Percentiles rank a stretch among this genome's conserved stretches.
These are phyloP conservation scores for Crithidia acanthocephali DNA, from an alignment of 208 protist species.

Conservation along the genomic window DNA sequence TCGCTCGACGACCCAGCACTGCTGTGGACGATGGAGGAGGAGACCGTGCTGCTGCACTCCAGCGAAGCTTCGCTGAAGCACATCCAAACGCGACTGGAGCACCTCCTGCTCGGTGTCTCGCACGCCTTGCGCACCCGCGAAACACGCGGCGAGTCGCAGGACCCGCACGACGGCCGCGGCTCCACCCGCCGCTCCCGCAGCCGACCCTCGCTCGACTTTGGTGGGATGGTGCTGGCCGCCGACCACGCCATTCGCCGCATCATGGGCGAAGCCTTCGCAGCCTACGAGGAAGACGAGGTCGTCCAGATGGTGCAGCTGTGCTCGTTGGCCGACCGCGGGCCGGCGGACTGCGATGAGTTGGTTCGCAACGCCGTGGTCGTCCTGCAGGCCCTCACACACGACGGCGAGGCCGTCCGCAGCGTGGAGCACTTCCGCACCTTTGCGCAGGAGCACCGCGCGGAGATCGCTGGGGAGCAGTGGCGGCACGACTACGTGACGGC, in stretches of 20 bases:
- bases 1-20: slow-evolving; percentile 1
- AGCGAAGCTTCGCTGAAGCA: slow-evolving; percentile 22
- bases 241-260: slow-evolving; percentile 21
- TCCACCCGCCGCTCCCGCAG: neutral
- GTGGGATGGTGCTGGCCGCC: slow-evolving; percentile 14
- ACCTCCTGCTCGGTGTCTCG: slow-evolving; percentile 23
- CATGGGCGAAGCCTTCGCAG: slow-evolving; percentile 16
- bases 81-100: slow-evolving; percentile 16
- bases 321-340: slow-evolving; percentile 18
- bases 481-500: slow-evolving; percentile 30
- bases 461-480: slow-evolving; percentile 25
- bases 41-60: slow-evolving; percentile 31
- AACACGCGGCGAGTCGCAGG: slow-evolving; percentile 4
- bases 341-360: slow-evolving; percentile 15
- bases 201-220: slow-evolving; percentile 3
- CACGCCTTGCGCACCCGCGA: slow-evolving; percentile 11
- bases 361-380: slow-evolving; percentile 24
- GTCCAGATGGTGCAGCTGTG: slow-evolving; percentile 24
- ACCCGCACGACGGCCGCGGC: neutral
- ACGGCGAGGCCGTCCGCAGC: slow-evolving; percentile 16
- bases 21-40: slow-evolving; percentile 31
- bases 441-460: neutral
- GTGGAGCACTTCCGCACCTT: slow-evolving; percentile 17
- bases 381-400: slow-evolving; percentile 20
- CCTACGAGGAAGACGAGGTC: slow-evolving; percentile 15